phyloP scores from a whole-genome alignment of 2,329 filamentous ascomycete genomes.

The Cladophialophora yegresii region DNA sequence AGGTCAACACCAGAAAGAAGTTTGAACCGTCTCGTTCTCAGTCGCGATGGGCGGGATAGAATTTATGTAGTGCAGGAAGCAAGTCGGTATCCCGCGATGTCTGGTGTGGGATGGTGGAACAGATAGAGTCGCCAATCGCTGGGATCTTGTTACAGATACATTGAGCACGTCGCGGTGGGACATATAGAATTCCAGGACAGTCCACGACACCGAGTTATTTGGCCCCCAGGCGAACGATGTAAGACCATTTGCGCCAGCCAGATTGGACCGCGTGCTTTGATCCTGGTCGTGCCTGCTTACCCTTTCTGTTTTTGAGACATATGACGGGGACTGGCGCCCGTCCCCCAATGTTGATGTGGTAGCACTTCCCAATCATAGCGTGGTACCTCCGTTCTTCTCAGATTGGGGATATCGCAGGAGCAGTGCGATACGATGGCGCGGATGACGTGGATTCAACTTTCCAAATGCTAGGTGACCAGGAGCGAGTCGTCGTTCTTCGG shows the following conservation, averaged over 20 bases:
- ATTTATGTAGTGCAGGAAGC: neutral
- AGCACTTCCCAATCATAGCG: neutral
- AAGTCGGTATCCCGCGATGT: neutral
- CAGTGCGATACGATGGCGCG: neutral
- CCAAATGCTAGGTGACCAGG: no score
- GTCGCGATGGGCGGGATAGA: neutral
- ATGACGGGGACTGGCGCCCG: neutral
- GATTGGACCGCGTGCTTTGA: neutral
- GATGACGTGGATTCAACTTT: neutral
- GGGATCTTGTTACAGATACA: neutral
- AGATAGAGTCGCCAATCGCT: neutral
- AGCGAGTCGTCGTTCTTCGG: neutral
- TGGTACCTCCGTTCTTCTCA: no score
- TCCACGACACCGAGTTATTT: neutral
- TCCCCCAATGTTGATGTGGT: neutral
- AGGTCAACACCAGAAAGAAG: neutral
- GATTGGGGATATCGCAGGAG: no score
- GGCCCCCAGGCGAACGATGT: neutral
- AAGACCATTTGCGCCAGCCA: neutral
- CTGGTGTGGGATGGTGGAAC: neutral
- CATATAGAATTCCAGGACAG: neutral
- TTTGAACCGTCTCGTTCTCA: neutral
- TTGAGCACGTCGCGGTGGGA: neutral
- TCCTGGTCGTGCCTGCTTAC: neutral
- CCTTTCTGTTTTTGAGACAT: neutral